These are phyloP conservation scores for Fagopyrum homotropicum DNA, from an alignment of 148 eudicot species.

Conservation along the genomic window DNA sequence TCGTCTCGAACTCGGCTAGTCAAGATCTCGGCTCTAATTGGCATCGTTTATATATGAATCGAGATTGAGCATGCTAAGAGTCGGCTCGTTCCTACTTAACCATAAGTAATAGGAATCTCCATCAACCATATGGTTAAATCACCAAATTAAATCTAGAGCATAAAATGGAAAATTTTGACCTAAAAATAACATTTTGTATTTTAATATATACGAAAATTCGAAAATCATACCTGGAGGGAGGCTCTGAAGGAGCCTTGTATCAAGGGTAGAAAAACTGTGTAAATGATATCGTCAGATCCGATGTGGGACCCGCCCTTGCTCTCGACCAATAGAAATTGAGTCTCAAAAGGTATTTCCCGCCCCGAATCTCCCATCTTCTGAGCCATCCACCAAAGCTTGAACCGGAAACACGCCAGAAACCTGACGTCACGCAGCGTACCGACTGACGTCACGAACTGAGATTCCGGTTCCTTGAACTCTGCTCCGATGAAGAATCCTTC, in stretches of 20 bases:
- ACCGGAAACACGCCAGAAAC: conserved; percentile 69
- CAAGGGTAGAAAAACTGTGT: conserved; percentile 64
- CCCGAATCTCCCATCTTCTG: conserved; percentile 73
- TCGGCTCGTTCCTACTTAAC: too few species aligned
- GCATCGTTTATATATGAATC: too few species aligned
- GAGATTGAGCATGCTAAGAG: too few species aligned
- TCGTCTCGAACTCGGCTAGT: too few species aligned
- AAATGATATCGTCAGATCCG: conserved; percentile 38
- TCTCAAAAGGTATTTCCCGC: conserved; percentile 63
- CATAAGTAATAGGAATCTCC: not conserved
- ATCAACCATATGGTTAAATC: not conserved
- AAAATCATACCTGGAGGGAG: conserved; percentile 29
- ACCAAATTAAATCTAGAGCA: too few species aligned
- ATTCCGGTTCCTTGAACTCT: conserved; percentile 28
- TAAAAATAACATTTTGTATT: too few species aligned
- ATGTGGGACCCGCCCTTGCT: conserved; percentile 1
- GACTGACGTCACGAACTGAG: conserved; percentile 47
- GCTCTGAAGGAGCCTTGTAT: conserved; percentile 74
- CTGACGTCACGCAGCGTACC: conserved; percentile 52
- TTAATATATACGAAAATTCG: too few species aligned
- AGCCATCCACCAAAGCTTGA: conserved; percentile 93
- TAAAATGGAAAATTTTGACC: too few species aligned
- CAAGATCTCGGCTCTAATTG: too few species aligned
- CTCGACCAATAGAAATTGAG: conserved; percentile 70
- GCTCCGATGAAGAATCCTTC: conserved; percentile 70